Evolutionary conservation across 2,329 filamentous ascomycete species (phyloP), one percentile per base, ranked within the genome.

Genomic region (Sporothrix schenckii): DNA sequence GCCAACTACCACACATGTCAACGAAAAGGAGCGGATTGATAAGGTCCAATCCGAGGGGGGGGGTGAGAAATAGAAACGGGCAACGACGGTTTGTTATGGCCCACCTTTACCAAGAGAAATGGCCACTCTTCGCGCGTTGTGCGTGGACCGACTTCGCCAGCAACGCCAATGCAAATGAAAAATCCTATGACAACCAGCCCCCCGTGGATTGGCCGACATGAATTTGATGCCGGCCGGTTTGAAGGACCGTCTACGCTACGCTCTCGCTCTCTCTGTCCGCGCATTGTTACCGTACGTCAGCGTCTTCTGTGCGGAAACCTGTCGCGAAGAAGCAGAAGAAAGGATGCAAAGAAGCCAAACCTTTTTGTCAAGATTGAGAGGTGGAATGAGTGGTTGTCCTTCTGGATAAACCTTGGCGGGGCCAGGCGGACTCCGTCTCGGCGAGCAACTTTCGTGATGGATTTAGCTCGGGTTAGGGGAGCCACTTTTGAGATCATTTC

Each of bases 401-500:
- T 44, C 14, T 44, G 30, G 1, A 39, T 16, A 3, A 34, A 63
- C n/a, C 39, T 63, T 63, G 41, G 27, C 47, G 41, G 58, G 21
- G 41, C 60, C 60, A 49, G 24, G 9, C n/a, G n/a, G 34, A 34
- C 34, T 39, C 56, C 56, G n/a, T 49, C 44, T 24, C 5, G 41
- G 60, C 30, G 60, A 49, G 14, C 47, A 63, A 41, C 63, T 52
- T 24, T 65, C 60, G 24, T 34, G 16, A 50, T 66, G 63, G 13
- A 52, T 34, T 39, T 52, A 66, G 44, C 27, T 52, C 27, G 44
- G 24, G 4, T 30, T 52, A 24, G 19, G 47, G 61, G 63, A 34
- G 27, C 56, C 63, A 52, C 63, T 66, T 54, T 66, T 19, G n/a
- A 66, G 30, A 47, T 19, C 47, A 66, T 66, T 52, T 47, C 63